Evolutionary conservation across 768 basidiomycete species (phyloP).

Genomic region (Auriscalpium vulgare): DNA sequence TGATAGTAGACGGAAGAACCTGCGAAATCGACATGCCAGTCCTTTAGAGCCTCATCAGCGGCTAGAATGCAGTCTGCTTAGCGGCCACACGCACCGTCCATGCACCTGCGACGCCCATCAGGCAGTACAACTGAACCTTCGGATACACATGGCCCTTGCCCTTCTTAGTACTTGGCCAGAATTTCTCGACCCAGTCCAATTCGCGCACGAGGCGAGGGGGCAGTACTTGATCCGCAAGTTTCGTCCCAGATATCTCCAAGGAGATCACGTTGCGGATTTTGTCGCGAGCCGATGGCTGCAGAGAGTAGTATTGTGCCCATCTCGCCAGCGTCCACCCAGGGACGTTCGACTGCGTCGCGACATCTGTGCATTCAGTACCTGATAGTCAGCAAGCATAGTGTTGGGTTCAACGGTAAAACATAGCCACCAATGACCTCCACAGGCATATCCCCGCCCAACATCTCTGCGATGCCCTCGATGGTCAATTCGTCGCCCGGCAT

Average conservation of each 20-base stretch:
- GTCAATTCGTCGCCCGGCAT: conserved; percentile 71
- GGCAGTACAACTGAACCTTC: conserved; percentile 91
- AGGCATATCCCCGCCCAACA: conserved; percentile 69
- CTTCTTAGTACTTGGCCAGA: conserved; percentile 79
- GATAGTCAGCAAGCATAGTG: neutral
- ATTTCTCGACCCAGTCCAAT: conserved; percentile 94
- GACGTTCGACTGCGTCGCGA: conserved; percentile 77
- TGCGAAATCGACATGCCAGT: conserved; percentile 98
- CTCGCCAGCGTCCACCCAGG: conserved; percentile 85
- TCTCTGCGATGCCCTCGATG: conserved; percentile 72
- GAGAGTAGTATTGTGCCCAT: conserved; percentile 85
- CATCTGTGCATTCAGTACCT: conserved; percentile 41
- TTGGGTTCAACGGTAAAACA: neutral
- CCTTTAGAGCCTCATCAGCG: conserved; percentile 38
- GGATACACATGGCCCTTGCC: conserved; percentile 68
- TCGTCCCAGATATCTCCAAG: conserved; percentile 84
- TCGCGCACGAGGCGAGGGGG: conserved; percentile 83
- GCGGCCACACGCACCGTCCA: conserved; percentile 69
- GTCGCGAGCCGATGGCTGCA: conserved; percentile 60
- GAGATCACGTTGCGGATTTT: conserved; percentile 95
- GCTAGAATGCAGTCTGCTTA: neutral
- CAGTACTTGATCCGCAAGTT: conserved; percentile 66
- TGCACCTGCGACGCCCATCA: conserved; percentile 90
- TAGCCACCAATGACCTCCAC: conserved; percentile 86
- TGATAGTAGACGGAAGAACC: conserved; percentile 98